Base-by-base conservation (phyloP, 2,329 filamentous ascomycete genomes). In the Mycosphaerelloides madeirae region DNA sequence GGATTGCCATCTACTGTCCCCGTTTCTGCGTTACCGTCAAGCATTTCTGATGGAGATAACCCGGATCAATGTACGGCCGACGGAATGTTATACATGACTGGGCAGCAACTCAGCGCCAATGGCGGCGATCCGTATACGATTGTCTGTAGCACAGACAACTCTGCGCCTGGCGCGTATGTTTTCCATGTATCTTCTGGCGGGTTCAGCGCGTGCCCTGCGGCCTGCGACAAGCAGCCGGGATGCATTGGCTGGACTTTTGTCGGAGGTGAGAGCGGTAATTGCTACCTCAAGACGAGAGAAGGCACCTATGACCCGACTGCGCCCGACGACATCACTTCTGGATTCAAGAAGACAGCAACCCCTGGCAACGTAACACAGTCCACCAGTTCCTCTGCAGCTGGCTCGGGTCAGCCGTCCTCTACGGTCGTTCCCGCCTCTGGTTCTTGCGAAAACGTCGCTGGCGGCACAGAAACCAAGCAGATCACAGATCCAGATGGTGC, bases 221-320 rank as follows among this genome's bases (percentile, higher is more conserved):
- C 42, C n/a, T 44, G 42, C 25, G 42, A 44, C 9, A 28, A 14
- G 7, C 29, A 32, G 12, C 13, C 35, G 33, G 42, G 42, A 31
- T 44, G 42, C 25, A n/a, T 34, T 12, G 42, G 42, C 29, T 44
- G 36, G 35, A 44, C 35, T 4, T 44, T 33, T n/a, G 29, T 31
- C 15, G 42, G 42, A 9, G 19, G 25, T 3, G 42, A 39, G 6
- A 44, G 35, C 20, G 42, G 42, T 11, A 33, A 33, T n/a, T 44
- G 42, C 31, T 44, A 44, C 19, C 22, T 44, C 12, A 44, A 44
- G 35, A 44, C 29, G 3, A n/a, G 13, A 6, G 35, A 44, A 22
- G 35, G 42, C n/a, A 19, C 35, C 4, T 44, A 39, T 29, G 13
- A 29, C 5, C 29, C 33, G 33, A 25, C 5, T 9, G 35, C 42